These are phyloP conservation scores for Musa schizocarpa DNA, from an alignment of 176 grass and related monocot species.

Conservation along the genomic window DNA sequence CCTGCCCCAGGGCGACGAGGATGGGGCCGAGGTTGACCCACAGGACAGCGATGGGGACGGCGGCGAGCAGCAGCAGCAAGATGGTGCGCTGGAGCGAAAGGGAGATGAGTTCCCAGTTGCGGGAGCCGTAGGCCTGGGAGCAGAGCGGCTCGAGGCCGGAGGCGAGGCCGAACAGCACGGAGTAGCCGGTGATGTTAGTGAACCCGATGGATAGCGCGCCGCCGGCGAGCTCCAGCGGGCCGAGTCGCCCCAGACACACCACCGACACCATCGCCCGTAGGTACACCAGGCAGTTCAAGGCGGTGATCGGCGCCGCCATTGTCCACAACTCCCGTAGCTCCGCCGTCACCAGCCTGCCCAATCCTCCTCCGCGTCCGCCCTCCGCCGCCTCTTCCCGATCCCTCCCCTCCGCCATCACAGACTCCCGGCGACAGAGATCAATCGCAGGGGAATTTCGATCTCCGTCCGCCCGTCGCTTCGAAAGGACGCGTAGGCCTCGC, in stretches of 20 bases:
- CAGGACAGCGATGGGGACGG: constrained; percentile 68
- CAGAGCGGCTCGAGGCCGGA: constrained; percentile 85
- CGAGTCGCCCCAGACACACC: constrained; percentile 73
- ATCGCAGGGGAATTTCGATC: too few relatives aligned
- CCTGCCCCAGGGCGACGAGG: constrained; percentile 76
- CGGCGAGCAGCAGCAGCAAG: constrained; percentile 56
- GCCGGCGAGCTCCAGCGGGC: constrained; percentile 76
- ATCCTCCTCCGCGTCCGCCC: neutral
- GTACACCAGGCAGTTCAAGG: constrained; percentile 86
- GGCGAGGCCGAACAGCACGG: constrained; percentile 82
- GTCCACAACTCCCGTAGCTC: constrained; percentile 64
- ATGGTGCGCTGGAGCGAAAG: constrained; percentile 81
- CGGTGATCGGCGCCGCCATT: constrained; percentile 75
- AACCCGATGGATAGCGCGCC: constrained; percentile 92
- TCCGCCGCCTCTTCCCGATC: neutral
- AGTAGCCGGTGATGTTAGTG: constrained; percentile 96
- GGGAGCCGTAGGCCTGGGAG: constrained; percentile 72
- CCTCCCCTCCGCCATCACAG: neutral
- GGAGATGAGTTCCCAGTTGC: constrained; percentile 68
- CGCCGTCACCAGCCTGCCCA: neutral
- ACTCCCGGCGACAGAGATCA: too few relatives aligned
- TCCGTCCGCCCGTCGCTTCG: neutral
- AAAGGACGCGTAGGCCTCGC: neutral
- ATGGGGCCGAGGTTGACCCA: constrained; percentile 80
- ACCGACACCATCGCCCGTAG: constrained; percentile 94